Evolutionary conservation across 352 stramenopile genomes (phyloP), one percentile per base, ranked within the genome.

Genomic region (Globisporangium mamillatum): DNA sequence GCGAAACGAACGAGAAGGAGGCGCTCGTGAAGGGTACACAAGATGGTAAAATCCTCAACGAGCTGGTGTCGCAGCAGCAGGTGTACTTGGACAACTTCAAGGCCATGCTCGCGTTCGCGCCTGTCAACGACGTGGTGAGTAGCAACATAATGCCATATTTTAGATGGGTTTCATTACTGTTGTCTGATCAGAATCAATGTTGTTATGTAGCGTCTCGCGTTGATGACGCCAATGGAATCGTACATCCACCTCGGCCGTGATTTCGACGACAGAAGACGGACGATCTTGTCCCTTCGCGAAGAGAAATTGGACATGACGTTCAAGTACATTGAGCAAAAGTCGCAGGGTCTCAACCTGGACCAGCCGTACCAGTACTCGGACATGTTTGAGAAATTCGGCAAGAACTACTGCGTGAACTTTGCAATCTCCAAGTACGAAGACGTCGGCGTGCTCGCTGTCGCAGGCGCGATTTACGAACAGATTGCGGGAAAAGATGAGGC

Each of bases 151-250:
- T 20, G n/a, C 10, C 22, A 32, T 12, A 6, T 34, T 29, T n/a
- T 36, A 10, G 1, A 34, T 58, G 12, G 36, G 10, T 4, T 44
- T 44, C 10, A 44, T 14, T 12, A 44, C 36, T 44, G 12, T 14
- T 44, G 36, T 16, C 36, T 44, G 12, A 16, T 44, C 12, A 44
- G 12, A 7, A 57, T 69, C 3, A 38, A 38, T 38, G 32, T 38
- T 38, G 32, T 9, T 53, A 20, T 54, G 22, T 44, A 87, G 79
- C 82, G 82, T 48, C 84, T 91, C 71, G 84, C 85, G 18, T 53
- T 93, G n/a, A 91, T 91, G 82, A 93, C 85, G 0, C 82, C 83
- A 1, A 91, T 93, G 66, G 85, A 91, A 67, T 84, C 81, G 62
- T 92, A 88, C 64, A 90, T 93, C 66, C 85, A 79, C 27, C 68